phyloP scores from a whole-genome alignment of 2,329 filamentous ascomycete genomes.

The Paraconiothyrium sp. region DNA sequence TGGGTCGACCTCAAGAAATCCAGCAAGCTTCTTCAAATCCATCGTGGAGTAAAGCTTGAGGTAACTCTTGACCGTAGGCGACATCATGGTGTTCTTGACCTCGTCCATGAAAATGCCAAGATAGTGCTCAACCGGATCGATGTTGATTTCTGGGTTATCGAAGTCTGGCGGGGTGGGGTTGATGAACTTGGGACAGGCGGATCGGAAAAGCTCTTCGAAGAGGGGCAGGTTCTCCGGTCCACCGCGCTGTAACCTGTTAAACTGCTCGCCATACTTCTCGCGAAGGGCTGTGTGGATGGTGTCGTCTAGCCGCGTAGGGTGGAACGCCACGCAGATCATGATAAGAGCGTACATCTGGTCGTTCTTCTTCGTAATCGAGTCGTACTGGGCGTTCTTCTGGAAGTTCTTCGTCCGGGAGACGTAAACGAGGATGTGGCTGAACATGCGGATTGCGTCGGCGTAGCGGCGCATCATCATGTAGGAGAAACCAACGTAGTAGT shows the following conservation, averaged over 20 bases:
- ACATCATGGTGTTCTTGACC: conserved; percentile 99
- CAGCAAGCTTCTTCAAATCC: conserved; percentile 97
- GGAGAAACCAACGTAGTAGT: conserved; percentile 99
- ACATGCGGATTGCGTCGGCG: conserved; percentile 99
- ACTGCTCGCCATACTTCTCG: conserved; percentile 99
- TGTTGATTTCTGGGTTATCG: conserved; percentile 93
- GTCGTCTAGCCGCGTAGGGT: conserved; percentile 96
- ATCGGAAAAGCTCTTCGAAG: conserved; percentile 97
- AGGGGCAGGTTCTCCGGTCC: conserved; percentile 94
- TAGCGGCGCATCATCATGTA: conserved; percentile 99
- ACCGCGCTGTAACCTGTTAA: conserved; percentile 94
- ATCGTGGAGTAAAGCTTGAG: conserved; percentile 99
- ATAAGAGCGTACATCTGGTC: conserved; percentile 99
- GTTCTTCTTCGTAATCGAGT: conserved; percentile 99
- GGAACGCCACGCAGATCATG: conserved; percentile 97
- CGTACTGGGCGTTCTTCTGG: conserved; percentile 98
- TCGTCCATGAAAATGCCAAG: conserved; percentile 99
- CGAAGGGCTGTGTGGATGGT: conserved; percentile 97
- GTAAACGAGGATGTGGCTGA: conserved; percentile 99
- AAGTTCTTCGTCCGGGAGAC: conserved; percentile 99
- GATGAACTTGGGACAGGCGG: conserved; percentile 99
- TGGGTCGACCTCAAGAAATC: conserved; percentile 96
- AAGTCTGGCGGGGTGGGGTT: conserved; percentile 96
- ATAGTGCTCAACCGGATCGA: conserved; percentile 98
- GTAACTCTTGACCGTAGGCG: conserved; percentile 97